Base-by-base conservation (phyloP, 2,329 filamentous ascomycete genomes). In the Claviceps humidiphila region DNA sequence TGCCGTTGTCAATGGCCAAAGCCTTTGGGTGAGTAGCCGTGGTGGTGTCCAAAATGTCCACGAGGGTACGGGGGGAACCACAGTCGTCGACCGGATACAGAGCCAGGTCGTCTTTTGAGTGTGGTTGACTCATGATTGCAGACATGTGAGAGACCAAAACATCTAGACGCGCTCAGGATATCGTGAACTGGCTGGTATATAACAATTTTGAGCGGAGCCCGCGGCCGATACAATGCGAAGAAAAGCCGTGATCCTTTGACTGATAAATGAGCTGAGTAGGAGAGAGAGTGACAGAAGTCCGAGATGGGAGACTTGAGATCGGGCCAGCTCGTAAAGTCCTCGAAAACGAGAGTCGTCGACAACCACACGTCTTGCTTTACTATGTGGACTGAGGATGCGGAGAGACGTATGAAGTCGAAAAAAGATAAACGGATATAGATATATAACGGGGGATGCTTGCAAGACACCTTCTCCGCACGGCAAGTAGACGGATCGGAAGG, bases 1-100 rank as follows among this genome's bases (percentile, higher is more conserved):
- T 45, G 48, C 55, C 54, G 45, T 58, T 58, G 47, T 58, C 56
- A 34, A 59, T 55, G 30, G 58, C 58, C 11, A 49, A 20, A 0
- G 53, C 53, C 2, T 40, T 24, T 17, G 58, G 56, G 40, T 57
- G 51, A 6, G 47, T 39, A 2, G 37, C 34, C 9, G 53, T 50
- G 7, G 58, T 55, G 22, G 43, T 46, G 8, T 53, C 50, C 8
- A 59, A 49, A 20, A 59, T 58, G 17, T 58, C 58, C 30, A 59
- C 49, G 20, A 59, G 57, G 9, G 58, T 59, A 8, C 57, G 53
- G 40, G 53, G 44, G 5, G 34, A n/a, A 20, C 52, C 46, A 13
- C 47, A 43, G 20, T 47, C 39, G 9, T 53, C 50, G 16, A 52
- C 47, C 1, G 54, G 48, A 37, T 57, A 57, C 45, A 57, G 17